Evolutionary conservation across 2,329 filamentous ascomycete species (phyloP).

Genomic region (Emergomyces orientalis): DNA sequence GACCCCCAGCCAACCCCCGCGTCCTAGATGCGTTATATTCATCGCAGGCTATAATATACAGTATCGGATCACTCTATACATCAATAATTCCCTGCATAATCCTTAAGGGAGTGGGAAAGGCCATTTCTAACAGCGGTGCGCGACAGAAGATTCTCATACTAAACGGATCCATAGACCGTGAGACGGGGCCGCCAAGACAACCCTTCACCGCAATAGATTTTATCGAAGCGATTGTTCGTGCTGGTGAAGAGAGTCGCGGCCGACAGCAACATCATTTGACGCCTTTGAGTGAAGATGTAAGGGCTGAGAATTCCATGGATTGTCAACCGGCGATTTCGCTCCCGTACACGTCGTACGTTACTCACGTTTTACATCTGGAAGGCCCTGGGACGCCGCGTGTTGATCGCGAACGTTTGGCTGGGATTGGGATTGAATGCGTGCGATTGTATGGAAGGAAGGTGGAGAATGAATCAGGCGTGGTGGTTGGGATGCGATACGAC

Average conservation of each 20-base stretch:
- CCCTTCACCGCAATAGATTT: constrained; percentile 73
- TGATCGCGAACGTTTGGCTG: constrained; percentile 53
- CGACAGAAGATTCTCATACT: constrained; percentile 71
- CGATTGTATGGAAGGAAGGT: constrained; percentile 62
- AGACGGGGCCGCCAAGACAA: constrained; percentile 61
- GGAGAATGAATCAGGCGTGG: constrained; percentile 40
- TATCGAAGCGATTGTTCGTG: constrained; percentile 65
- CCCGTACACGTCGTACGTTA: constrained; percentile 62
- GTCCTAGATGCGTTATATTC: constrained; percentile 59
- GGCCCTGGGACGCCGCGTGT: constrained; percentile 60
- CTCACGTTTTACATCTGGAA: constrained; percentile 73
- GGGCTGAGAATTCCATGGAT: neutral
- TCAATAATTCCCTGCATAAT: constrained; percentile 77
- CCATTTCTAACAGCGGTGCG: constrained; percentile 44
- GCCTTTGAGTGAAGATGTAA: neutral
- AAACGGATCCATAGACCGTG: constrained; percentile 75
- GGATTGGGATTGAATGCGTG: constrained; percentile 66
- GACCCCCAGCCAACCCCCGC: constrained; percentile 70
- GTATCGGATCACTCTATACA: constrained; percentile 89
- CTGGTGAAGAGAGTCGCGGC: constrained; percentile 59
- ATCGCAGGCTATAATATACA: constrained; percentile 69
- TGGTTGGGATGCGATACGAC: constrained; percentile 60
- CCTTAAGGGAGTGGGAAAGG: constrained; percentile 62
- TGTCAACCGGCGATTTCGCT: constrained; percentile 18
- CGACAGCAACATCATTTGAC: constrained; percentile 19